Evolutionary conservation across 441 rosid species (phyloP).

Genomic region (Gossypium trilobum): DNA sequence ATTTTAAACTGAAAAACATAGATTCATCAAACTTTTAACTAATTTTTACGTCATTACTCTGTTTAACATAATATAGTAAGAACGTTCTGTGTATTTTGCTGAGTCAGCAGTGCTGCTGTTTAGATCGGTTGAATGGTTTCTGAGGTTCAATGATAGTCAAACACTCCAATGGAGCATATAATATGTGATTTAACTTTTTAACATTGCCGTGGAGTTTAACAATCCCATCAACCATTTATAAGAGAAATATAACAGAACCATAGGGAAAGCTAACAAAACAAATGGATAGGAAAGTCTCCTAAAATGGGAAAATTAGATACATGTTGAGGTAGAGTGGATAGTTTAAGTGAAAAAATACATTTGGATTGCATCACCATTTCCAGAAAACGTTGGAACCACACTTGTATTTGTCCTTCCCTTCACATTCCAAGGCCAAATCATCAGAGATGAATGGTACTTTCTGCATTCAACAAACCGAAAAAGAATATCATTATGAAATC

Average conservation of each 20-base stretch:
- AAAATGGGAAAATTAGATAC: conserved; percentile 25
- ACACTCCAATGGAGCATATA: too few relatives aligned
- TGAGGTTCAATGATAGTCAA: too few relatives aligned
- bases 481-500: neutral
- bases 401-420: conserved; percentile 87
- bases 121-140: neutral
- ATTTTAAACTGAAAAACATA: neutral
- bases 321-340: conserved; percentile 12
- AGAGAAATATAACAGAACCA: neutral
- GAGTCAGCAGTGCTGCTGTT: neutral
- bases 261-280: neutral
- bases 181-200: too few relatives aligned
- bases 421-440: conserved; percentile 70
- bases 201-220: too few relatives aligned
- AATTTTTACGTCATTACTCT: too few relatives aligned
- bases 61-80: neutral
- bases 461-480: conserved; percentile 33
- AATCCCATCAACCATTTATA: too few relatives aligned
- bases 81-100: neutral
- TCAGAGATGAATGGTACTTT: conserved; percentile 78
- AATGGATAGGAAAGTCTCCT: conserved; percentile 15
- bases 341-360: neutral
- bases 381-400: conserved; percentile 97
- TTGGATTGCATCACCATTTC: conserved; percentile 64
- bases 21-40: neutral